These are phyloP conservation scores for Neohortaea acidophila DNA, from an alignment of 495 filamentous ascomycete species.

Conservation along the genomic window DNA sequence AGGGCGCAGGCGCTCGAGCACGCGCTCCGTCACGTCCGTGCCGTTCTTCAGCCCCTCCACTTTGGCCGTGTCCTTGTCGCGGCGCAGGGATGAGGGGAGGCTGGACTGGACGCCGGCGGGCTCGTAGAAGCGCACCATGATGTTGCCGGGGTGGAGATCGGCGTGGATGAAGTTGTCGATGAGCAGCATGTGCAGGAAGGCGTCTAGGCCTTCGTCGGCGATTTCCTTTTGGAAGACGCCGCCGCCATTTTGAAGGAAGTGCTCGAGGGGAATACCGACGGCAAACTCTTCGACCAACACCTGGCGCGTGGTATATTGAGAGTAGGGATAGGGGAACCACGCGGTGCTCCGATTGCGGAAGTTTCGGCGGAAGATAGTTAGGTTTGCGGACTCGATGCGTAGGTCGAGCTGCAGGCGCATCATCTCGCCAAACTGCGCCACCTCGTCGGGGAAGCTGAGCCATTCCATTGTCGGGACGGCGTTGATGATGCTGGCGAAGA, in stretches of 20 bases:
- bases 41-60: conserved; percentile 19
- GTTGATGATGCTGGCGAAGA: conserved; percentile 79
- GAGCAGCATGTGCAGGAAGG: conserved; percentile 94
- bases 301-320: conserved; percentile 76
- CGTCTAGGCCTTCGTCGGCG: conserved; percentile 86
- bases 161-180: conserved; percentile 98
- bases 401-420: conserved; percentile 94
- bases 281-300: conserved; percentile 95
- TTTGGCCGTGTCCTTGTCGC: conserved; percentile 4
- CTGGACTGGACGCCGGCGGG: conserved; percentile 44
- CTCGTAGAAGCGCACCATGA: conserved; percentile 98
- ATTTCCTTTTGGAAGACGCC: conserved; percentile 90
- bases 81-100: conserved; percentile 36
- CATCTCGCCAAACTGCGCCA: conserved; percentile 89
- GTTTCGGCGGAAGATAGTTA: conserved; percentile 75
- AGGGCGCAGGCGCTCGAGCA: conserved; percentile 64
- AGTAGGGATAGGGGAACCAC: conserved; percentile 90
- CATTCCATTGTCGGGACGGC: conserved; percentile 90
- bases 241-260: conserved; percentile 79
- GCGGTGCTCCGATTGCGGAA: conserved; percentile 82
- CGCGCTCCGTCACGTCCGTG: conserved; percentile 73
- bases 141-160: conserved; percentile 96
- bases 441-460: conserved; percentile 92
- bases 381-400: conserved; percentile 84
- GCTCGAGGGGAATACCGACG: conserved; percentile 77